Conservation (phyloP, 2,329 filamentous ascomycete genomes). For the Lecanoromycetidae sp. region DNA sequence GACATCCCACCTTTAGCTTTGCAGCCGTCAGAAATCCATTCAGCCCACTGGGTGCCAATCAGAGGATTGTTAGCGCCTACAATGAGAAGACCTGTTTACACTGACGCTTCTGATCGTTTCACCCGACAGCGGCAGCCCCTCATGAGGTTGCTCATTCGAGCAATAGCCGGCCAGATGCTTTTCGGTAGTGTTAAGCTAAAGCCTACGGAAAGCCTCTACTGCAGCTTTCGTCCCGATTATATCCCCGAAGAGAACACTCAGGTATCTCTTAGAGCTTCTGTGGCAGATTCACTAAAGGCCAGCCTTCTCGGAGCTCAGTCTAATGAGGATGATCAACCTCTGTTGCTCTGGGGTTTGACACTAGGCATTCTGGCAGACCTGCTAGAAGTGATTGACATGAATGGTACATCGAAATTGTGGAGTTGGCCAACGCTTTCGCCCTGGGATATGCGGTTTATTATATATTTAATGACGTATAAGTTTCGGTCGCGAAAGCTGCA, state of each 20-base stretch:
- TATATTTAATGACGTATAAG: slow-evolving; percentile 47
- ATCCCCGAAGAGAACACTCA: slow-evolving; percentile 26
- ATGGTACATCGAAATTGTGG: slow-evolving; percentile 50
- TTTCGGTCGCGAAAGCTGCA: slow-evolving; percentile 42
- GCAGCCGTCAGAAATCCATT: slow-evolving; percentile 57
- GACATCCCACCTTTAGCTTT: slow-evolving; percentile 45
- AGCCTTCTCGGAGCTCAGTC: slow-evolving; percentile 17
- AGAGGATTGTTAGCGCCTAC: slow-evolving; percentile 47
- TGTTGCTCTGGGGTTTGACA: slow-evolving; percentile 58
- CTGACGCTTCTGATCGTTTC: slow-evolving; percentile 52
- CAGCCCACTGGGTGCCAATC: slow-evolving; percentile 57
- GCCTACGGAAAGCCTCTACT: slow-evolving; percentile 50
- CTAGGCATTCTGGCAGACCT: slow-evolving; percentile 57
- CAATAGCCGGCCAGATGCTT: slow-evolving; percentile 52
- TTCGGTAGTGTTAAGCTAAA: slow-evolving; percentile 53
- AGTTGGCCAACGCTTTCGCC: slow-evolving; percentile 57
- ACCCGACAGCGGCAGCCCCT: slow-evolving; percentile 44
- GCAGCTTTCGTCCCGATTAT: slow-evolving; percentile 41
- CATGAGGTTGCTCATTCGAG: slow-evolving; percentile 42
- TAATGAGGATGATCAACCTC: slow-evolving; percentile 29
- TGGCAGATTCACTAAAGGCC: slow-evolving; percentile 18
- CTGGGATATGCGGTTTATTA: slow-evolving; percentile 46
- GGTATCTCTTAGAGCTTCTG: slow-evolving; percentile 12
- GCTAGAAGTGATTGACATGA: slow-evolving; percentile 53
- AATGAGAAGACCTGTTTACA: slow-evolving; percentile 49